Base-by-base conservation (phyloP, 768 basidiomycete genomes). In the Mycena indigotica region DNA sequence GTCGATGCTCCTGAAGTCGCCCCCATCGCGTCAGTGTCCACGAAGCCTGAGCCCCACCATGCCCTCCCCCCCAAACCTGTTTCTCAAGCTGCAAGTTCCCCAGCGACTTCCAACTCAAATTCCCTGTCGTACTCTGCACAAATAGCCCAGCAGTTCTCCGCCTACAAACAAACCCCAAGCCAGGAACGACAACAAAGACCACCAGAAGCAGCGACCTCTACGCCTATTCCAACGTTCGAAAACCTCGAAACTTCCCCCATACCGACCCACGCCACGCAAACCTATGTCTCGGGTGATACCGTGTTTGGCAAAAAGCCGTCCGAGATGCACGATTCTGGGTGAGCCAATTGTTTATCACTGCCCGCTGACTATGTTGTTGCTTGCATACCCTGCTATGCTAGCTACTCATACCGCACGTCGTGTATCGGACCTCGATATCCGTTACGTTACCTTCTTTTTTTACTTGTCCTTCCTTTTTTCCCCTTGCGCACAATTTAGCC, bases 321-420 rank as follows among this genome's bases (percentile, higher is more conserved):
- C 19, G 88, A 91, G 69, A 88, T 87, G 86, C 86, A 87, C 58
- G 89, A 91, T 69, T 85, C 85, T 79, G 89, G 89, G 89, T 91
- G 80, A 87, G 89, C 78, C 57, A 54, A 28, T 29, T 52, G 61
- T 61, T 57, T 65, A 61, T 60, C 49, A 55, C 56, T 59, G 32
- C 24, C 48, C 53, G 55, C 53, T 61, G 48, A 57, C 62, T 59
- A 23, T 55, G 29, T 29, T 55, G 46, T 56, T 50, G 28, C 52
- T 41, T 53, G 45, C 50, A 50, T 58, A 44, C 48, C 44, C 23
- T 58, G 24, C 40, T 28, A 13, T 72, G 69, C 68, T 70, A 72
- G 72, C 69, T 70, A 65, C 62, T 69, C 69, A 71, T 74, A 68
- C 73, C 71, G 64, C n/a, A n/a, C n/a, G n/a, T n/a, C 63, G 57